Conservation (phyloP, 78 protist genomes). For the Andalucia godoyi region DNA sequence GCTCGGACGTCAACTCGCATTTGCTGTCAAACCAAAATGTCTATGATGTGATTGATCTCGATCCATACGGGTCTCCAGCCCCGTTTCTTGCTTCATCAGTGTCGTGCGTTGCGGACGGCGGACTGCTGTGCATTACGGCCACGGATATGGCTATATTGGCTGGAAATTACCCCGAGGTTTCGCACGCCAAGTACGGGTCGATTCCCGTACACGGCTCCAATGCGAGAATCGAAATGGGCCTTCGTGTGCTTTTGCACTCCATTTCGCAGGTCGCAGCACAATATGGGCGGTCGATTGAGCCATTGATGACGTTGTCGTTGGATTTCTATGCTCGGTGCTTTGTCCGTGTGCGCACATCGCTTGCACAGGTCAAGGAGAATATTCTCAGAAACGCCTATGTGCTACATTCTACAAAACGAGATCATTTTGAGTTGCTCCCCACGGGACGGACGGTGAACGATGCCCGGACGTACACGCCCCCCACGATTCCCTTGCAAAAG, state of each 20-base stretch:
- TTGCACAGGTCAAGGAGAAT: constrained; percentile 19
- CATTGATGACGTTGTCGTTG: constrained; percentile 65
- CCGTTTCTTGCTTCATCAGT: constrained; percentile 91
- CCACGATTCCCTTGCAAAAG: no score
- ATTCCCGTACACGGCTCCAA: constrained; percentile 82
- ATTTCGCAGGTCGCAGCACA: constrained; percentile 58
- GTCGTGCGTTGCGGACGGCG: constrained; percentile 32
- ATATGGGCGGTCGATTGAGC: constrained; percentile 60
- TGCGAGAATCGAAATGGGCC: constrained; percentile 84
- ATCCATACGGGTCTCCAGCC: constrained; percentile 97
- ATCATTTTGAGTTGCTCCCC: no score
- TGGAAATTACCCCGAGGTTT: constrained; percentile 75
- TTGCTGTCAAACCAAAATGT: neutral
- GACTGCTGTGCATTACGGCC: constrained; percentile 87
- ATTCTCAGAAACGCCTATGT: constrained; percentile 16
- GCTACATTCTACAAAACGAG: constrained; percentile 68
- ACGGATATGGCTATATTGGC: constrained; percentile 91
- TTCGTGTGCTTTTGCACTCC: constrained; percentile 62
- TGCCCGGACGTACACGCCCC: no score
- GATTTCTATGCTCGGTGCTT: constrained; percentile 95
- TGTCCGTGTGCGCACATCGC: constrained; percentile 62
- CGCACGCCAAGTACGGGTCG: constrained; percentile 82
- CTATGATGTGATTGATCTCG: constrained; percentile 93
- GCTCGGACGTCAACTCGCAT: neutral
- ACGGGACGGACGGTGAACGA: no score